A percentile compares a stretch with the other conserved stretches of the same genome.
Evolutionary conservation across 2,329 filamentous ascomycete species (phyloP).

Genomic region (Trichoderma koningii): DNA sequence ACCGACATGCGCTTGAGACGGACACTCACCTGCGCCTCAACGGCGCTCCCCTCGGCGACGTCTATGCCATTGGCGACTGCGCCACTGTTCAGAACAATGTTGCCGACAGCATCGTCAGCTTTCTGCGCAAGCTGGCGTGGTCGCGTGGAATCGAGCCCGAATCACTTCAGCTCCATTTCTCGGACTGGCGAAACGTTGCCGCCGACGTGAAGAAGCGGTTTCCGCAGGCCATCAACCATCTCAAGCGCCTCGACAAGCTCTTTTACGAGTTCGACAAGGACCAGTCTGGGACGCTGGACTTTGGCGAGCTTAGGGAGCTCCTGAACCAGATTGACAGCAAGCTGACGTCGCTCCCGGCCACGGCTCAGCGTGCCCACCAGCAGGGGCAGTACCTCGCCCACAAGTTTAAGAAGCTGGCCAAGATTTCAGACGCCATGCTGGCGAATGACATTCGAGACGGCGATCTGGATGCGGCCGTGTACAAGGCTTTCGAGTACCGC

Average conservation of each 20-base stretch:
- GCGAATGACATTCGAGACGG: constrained; percentile 84
- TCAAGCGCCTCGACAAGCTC: constrained; percentile 85
- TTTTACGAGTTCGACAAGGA: constrained; percentile 93
- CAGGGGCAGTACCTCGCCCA: constrained; percentile 90
- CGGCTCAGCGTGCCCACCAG: constrained; percentile 93
- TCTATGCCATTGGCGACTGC: constrained; percentile 96
- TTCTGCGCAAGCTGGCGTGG: constrained; percentile 86
- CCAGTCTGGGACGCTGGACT: constrained; percentile 89
- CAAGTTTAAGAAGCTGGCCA: constrained; percentile 91
- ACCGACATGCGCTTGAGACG: constrained; percentile 89
- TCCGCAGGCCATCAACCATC: constrained; percentile 83
- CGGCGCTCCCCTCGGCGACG: constrained; percentile 86
- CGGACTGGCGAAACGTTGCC: constrained; percentile 85
- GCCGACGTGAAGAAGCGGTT: constrained; percentile 83
- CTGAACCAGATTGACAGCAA: constrained; percentile 92
- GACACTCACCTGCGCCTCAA: constrained; percentile 89
- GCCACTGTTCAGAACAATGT: constrained; percentile 97
- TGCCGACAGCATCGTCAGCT: constrained; percentile 85
- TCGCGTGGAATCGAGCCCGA: constrained; percentile 89
- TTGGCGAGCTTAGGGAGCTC: constrained; percentile 85
- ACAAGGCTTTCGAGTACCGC: constrained; percentile 91
- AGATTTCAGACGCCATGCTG: constrained; percentile 70
- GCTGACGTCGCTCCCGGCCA: constrained; percentile 90
- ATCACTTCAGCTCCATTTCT: constrained; percentile 81
- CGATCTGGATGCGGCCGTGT: constrained; percentile 87